Evolutionary conservation across 2,329 filamentous ascomycete genomes (phyloP), one percentile per base, ranked within the genome.

Genomic region (Orbilia oligospora): DNA sequence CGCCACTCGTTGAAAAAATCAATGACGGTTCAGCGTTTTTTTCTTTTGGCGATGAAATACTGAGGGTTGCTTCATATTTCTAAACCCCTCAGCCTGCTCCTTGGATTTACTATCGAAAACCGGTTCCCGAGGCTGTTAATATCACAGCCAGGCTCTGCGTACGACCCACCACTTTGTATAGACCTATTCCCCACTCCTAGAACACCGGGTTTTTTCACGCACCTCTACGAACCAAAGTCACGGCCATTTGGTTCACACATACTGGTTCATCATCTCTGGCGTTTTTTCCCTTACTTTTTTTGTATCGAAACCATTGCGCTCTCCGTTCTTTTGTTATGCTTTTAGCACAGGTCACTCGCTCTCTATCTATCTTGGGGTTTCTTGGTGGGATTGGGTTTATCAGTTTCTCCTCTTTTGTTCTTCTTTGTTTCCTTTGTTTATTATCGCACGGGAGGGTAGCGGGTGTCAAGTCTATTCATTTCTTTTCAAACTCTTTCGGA

Each of bases 361-460:
- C 46, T 65, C 58, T 55, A 36, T 46, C 44, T 46, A 46, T 46
- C 44, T 68, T 33, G 24, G 18, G 67, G 36, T 38, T 55, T 30
- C 38, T 77, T 44, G 66, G 67, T 77, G 66, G 66, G 58, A 68
- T 67, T 71, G 67, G 66, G 36, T 78, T 46, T 56, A 41, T 68
- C 33, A 58, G 38, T 68, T 76, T 66, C 53, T 58, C 18, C 33
- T 14, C 30, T 3, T 58, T 36, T 58, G 5, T 56, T 58, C 8
- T 14, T 61, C 33, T 51, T 48, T 51, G 18, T 70, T 67, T 78
- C 44, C 56, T 67, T 49, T 63, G 48, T 61, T 61, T 4, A 44
- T 71, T 67, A 56, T 49, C 30, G 46, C 49, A 67, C 41, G 73
- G 73, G 53, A 76, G 67, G 73, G 67, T 66, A 78, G 75, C 75